Percentiles rank a stretch among this genome's conserved stretches.
phyloP scores from a whole-genome alignment of 2,329 filamentous ascomycete genomes.

The Pezicula rhizophila region DNA sequence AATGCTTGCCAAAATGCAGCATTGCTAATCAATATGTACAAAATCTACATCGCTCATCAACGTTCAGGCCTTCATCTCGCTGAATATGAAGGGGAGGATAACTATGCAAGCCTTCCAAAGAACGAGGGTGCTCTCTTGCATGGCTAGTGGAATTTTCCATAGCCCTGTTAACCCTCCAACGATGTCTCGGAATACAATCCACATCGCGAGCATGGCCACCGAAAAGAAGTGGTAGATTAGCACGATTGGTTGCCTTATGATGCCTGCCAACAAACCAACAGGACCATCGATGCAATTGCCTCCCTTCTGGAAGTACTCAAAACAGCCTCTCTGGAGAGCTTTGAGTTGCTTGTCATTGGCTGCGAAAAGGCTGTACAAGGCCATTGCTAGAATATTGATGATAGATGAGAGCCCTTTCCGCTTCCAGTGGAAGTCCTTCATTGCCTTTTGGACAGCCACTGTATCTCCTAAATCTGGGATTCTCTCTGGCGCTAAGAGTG shows the following conservation, averaged over 20 bases:
- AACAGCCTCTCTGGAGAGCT: slow-evolving; percentile 83
- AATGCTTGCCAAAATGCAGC: background rate
- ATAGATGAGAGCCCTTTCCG: slow-evolving; percentile 78
- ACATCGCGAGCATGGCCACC: slow-evolving; percentile 84
- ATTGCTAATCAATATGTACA: background rate
- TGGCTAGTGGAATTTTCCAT: slow-evolving; percentile 55
- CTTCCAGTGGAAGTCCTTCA: slow-evolving; percentile 77
- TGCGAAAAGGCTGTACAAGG: slow-evolving; percentile 85
- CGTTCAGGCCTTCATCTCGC: slow-evolving; percentile 46
- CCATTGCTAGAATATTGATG: slow-evolving; percentile 97
- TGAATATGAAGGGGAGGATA: slow-evolving; percentile 75
- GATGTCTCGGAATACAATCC: slow-evolving; percentile 43
- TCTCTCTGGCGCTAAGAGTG: slow-evolving; percentile 62
- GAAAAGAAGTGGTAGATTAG: slow-evolving; percentile 92
- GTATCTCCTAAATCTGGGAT: slow-evolving; percentile 67
- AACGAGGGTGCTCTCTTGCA: slow-evolving; percentile 62
- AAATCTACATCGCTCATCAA: background rate
- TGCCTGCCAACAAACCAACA: slow-evolving; percentile 72
- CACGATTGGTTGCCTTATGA: slow-evolving; percentile 70
- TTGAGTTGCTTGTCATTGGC: slow-evolving; percentile 73
- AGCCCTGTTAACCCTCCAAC: slow-evolving; percentile 43
- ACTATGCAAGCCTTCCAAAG: slow-evolving; percentile 77
- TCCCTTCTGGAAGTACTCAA: slow-evolving; percentile 78
- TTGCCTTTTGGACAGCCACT: slow-evolving; percentile 52
- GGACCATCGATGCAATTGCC: slow-evolving; percentile 71